A percentile compares a stretch with the other conserved stretches of the same genome.
These are phyloP conservation scores for Yarrowia yakushimensis DNA, from an alignment of 805 yeast species.

Conservation along the genomic window DNA sequence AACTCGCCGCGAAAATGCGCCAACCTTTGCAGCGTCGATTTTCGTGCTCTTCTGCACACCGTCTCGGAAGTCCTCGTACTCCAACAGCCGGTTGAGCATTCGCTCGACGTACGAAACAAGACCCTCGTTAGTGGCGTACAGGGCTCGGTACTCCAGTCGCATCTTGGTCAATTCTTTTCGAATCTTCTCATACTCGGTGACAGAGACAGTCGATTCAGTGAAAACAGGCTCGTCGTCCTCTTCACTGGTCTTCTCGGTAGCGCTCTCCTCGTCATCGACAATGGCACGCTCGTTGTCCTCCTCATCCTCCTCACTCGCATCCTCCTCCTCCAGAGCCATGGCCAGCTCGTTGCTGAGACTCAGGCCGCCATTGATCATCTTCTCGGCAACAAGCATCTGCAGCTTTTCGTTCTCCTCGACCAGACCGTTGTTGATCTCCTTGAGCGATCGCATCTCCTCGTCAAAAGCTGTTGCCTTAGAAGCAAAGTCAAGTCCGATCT, in stretches of 20 bases:
- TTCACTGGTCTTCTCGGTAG: background rate
- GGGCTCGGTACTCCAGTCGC: conserved; percentile 34
- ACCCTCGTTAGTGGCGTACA: conserved; percentile 37
- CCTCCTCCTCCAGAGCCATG: conserved; percentile 19
- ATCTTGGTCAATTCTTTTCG: conserved; percentile 29
- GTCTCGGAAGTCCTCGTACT: conserved; percentile 33
- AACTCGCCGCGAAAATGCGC: conserved; percentile 20
- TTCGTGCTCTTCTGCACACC: conserved; percentile 26
- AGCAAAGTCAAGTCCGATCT: conserved; percentile 36
- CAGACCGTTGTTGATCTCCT: conserved; percentile 32
- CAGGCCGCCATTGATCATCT: conserved; percentile 34
- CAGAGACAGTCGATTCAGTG: background rate
- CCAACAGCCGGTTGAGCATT: conserved; percentile 38
- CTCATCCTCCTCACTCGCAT: conserved; percentile 24
- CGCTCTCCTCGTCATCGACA: background rate
- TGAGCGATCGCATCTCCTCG: conserved; percentile 32
- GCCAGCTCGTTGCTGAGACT: conserved; percentile 32
- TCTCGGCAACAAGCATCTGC: conserved; percentile 38
- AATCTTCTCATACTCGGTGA: conserved; percentile 2
- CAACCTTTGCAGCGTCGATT: conserved; percentile 4
- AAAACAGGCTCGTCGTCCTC: background rate
- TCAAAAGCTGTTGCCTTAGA: conserved; percentile 32
- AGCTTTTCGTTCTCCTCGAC: conserved; percentile 39
- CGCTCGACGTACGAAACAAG: conserved; percentile 37
- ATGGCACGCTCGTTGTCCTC: conserved; percentile 14